Percentiles rank a stretch among this genome's conserved stretches.
phyloP scores from a whole-genome alignment of 2,329 filamentous ascomycete genomes.

The Arthrobotrys musiformis region DNA sequence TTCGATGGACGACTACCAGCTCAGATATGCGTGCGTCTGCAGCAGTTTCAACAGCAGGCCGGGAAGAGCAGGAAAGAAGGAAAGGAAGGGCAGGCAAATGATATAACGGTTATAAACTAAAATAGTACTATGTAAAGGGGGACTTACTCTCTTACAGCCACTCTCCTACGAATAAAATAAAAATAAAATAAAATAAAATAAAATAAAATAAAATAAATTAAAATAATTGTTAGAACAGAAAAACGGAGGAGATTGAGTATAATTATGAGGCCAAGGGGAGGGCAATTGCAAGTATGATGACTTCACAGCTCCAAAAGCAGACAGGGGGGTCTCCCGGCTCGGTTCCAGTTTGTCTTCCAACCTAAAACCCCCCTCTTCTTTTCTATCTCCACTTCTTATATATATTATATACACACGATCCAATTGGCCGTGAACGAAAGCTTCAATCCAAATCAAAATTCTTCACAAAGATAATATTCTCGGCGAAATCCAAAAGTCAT shows the following conservation, averaged over 20 bases:
- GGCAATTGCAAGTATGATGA: slow-evolving; percentile 7
- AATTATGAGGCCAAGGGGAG: neutral
- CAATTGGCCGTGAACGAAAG: too few species aligned
- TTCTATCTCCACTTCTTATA: neutral
- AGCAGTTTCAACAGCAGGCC: too few species aligned
- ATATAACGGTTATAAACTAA: too few species aligned
- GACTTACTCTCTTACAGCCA: too few species aligned
- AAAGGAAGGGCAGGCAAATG: neutral
- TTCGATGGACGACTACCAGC: neutral
- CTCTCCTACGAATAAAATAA: neutral
- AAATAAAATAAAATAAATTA: neutral
- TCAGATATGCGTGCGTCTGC: neutral
- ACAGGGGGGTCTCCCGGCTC: slow-evolving; percentile 25
- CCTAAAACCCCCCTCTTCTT: neutral
- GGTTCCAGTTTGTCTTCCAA: slow-evolving; percentile 21
- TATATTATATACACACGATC: too few species aligned
- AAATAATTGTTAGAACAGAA: too few species aligned
- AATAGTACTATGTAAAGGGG: too few species aligned
- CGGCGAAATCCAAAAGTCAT: too few species aligned
- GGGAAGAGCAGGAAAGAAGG: neutral
- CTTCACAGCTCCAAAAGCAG: slow-evolving; percentile 21
- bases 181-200: slow-evolving; percentile 13
- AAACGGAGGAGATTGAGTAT: too few species aligned
- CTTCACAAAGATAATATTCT: too few species aligned
- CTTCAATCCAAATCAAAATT: too few species aligned